phyloP scores from a whole-genome alignment of 371 early-diverging fungal genomes.

The Rhizomucor pusillus region DNA sequence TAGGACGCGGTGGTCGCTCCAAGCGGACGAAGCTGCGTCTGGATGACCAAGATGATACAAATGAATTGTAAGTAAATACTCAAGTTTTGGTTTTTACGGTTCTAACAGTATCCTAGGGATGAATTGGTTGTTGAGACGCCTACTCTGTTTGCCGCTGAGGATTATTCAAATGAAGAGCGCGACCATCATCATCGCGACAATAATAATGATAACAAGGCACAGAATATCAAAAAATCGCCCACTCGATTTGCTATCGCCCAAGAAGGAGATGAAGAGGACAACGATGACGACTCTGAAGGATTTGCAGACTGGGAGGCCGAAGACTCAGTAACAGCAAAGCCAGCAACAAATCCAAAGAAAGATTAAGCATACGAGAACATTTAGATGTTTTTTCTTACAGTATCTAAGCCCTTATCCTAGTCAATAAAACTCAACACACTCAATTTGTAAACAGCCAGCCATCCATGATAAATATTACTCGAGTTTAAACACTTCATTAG shows the following conservation, averaged over 20 bases:
- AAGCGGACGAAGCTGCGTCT: conserved; percentile 29
- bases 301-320: conserved; percentile 40
- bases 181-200: not conserved
- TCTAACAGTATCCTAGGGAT: conserved; percentile 23
- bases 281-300: conserved; percentile 36
- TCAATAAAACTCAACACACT: too few species aligned
- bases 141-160: conserved; percentile 41
- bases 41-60: conserved; percentile 41
- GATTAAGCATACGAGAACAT: conserved; percentile 5
- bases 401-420: too few species aligned
- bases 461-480: conserved; percentile 11
- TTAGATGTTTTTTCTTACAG: too few species aligned
- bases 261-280: conserved; percentile 21
- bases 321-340: conserved; percentile 1
- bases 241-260: conserved; percentile 27
- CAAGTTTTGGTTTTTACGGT: not conserved
- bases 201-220: not conserved
- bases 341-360: not conserved
- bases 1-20: conserved; percentile 2
- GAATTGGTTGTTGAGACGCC: conserved; percentile 47
- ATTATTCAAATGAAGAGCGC: conserved; percentile 24
- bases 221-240: conserved; percentile 1
- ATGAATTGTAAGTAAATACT: conserved; percentile 47
- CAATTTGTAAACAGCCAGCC: too few species aligned
- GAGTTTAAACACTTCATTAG: conserved; percentile 45